These are phyloP conservation scores for Pelargonium fulgidum DNA, from an alignment of 441 rosid species.

Conservation along the genomic window DNA sequence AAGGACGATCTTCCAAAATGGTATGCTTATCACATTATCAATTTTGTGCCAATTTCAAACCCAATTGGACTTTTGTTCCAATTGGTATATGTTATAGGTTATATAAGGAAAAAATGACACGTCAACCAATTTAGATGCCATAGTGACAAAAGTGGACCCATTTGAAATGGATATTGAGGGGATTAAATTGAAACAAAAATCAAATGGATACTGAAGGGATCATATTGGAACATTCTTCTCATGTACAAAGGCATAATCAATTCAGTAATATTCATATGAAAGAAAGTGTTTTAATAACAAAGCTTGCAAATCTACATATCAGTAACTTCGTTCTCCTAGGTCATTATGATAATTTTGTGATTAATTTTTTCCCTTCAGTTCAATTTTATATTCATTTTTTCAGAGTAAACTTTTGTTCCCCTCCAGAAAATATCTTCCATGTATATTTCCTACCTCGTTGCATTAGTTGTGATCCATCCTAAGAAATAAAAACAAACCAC, in stretches of 20 bases:
- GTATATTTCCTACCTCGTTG: not conserved
- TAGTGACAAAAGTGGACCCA: no score
- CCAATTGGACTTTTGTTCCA: no score
- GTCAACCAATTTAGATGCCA: no score
- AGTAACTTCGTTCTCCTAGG: not conserved
- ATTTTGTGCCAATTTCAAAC: no score
- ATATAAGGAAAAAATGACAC: no score
- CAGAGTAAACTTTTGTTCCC: not conserved
- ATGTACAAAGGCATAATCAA: not conserved
- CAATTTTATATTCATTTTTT: not conserved
- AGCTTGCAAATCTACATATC: not conserved
- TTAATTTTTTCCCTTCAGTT: not conserved
- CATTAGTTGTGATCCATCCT: not conserved
- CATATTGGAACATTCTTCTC: no score
- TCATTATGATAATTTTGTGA: not conserved
- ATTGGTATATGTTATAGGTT: no score
- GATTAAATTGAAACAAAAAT: no score
- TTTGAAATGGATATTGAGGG: no score
- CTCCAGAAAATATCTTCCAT: not conserved
- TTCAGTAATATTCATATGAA: not conserved
- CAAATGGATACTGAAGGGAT: no score
- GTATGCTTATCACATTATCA: no score
- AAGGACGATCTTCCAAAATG: no score
- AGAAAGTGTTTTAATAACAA: not conserved
- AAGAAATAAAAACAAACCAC: not conserved